A percentile compares a stretch with the other conserved stretches of the same genome.
phyloP scores from a whole-genome alignment of 73 alveolate species.

The Uronychia binucleata region DNA sequence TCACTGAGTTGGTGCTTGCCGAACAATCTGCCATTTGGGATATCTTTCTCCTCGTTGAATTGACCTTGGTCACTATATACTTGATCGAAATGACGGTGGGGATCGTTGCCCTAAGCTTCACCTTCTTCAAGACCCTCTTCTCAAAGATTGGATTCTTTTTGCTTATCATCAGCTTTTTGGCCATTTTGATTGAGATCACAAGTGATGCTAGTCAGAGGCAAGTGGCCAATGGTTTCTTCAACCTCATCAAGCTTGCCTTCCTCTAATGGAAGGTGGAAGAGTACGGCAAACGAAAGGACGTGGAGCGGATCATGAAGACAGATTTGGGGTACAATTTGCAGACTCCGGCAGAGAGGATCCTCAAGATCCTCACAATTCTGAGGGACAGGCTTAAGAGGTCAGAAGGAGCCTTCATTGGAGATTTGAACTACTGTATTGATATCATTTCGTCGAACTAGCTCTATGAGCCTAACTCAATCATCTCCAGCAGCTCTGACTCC shows the following conservation, averaged over 20 bases:
- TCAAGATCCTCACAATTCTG: neutral
- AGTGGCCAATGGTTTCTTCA: conserved; percentile 9
- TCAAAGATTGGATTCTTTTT: neutral
- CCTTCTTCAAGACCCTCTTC: neutral
- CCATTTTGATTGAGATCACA: neutral
- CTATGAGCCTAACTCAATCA: neutral
- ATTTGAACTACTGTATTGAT: conserved; percentile 3
- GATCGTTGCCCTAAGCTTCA: neutral
- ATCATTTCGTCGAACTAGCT: neutral
- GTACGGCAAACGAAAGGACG: neutral
- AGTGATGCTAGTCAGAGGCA: neutral
- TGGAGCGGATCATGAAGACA: neutral
- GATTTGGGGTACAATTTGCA: neutral
- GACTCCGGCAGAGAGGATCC: neutral
- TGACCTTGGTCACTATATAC: neutral
- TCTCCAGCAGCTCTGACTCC: neutral
- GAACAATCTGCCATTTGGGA: too few species aligned
- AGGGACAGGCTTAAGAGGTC: neutral
- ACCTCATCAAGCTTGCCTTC: neutral
- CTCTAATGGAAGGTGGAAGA: neutral
- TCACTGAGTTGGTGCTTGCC: too few species aligned
- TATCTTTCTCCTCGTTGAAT: neutral
- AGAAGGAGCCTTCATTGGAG: neutral
- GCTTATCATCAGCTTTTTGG: too few species aligned
- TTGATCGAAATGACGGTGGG: neutral